phyloP scores from a whole-genome alignment of 1,139 yeast species.

The Sugiyamaella paludigena region DNA sequence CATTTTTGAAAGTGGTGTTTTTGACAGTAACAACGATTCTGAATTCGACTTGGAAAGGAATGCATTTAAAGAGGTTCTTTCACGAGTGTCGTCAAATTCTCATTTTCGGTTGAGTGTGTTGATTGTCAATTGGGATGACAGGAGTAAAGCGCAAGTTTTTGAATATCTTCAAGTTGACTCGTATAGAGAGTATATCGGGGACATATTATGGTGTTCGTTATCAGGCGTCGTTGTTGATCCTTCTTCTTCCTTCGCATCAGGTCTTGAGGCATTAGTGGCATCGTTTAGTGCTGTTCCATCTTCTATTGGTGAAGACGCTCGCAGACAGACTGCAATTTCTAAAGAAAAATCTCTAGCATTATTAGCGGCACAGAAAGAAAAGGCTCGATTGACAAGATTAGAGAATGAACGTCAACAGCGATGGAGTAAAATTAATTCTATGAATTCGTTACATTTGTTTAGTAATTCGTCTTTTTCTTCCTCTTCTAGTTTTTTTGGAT shows the following conservation, averaged over 20 bases:
- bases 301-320: slow-evolving; percentile 2
- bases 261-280: slow-evolving; percentile 8
- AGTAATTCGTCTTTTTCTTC: slow-evolving; percentile 1
- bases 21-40: slow-evolving; percentile 11
- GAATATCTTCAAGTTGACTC: neutral
- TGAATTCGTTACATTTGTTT: slow-evolving; percentile 8
- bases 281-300: slow-evolving; percentile 13
- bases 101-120: slow-evolving; percentile 19
- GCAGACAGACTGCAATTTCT: slow-evolving; percentile 8
- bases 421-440: slow-evolving; percentile 12
- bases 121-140: slow-evolving; percentile 17
- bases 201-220: slow-evolving; percentile 3
- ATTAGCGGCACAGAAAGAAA: slow-evolving; percentile 9
- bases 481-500: neutral
- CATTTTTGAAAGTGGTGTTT: slow-evolving; percentile 32
- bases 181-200: neutral
- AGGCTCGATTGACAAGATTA: slow-evolving; percentile 3
- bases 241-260: slow-evolving; percentile 3
- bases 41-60: slow-evolving; percentile 15
- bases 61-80: slow-evolving; percentile 23
- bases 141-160: slow-evolving; percentile 8
- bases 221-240: slow-evolving; percentile 2
- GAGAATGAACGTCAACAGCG: slow-evolving; percentile 9
- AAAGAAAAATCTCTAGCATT: slow-evolving; percentile 3
- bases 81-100: slow-evolving; percentile 14